Evolutionary conservation across 768 basidiomycete genomes (phyloP).

Genomic region (Boletus subparvulus): DNA sequence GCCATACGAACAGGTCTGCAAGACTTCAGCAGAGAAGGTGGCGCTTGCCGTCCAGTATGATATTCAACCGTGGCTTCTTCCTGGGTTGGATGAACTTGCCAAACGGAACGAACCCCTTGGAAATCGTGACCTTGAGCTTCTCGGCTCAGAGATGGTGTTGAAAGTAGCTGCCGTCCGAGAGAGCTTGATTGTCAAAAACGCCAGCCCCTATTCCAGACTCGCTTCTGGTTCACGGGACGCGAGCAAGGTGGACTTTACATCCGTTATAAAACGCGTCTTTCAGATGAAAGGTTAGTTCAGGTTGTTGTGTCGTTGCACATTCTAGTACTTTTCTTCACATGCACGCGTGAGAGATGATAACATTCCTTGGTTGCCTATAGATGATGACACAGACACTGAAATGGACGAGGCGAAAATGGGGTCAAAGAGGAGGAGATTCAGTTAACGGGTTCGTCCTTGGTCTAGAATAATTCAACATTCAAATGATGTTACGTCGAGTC

Average conservation of each 20-base stretch:
- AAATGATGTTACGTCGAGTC: conserved; percentile 1
- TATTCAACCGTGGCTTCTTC: conserved; percentile 35
- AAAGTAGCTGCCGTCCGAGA: conserved; percentile 25
- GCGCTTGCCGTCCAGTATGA: conserved; percentile 30
- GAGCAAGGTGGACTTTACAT: conserved; percentile 13
- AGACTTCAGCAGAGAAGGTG: conserved; percentile 28
- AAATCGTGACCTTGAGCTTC: conserved; percentile 9
- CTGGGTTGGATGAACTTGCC: conserved; percentile 26
- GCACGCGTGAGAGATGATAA: not conserved
- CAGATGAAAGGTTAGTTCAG: conserved; percentile 4
- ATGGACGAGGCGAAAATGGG: too few relatives aligned
- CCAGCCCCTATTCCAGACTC: fast-evolving
- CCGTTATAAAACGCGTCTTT: conserved; percentile 10
- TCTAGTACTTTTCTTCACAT: not conserved
- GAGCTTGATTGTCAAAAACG: conserved; percentile 1
- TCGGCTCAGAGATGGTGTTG: conserved; percentile 17
- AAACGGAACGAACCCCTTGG: conserved; percentile 18
- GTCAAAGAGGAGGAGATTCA: too few relatives aligned
- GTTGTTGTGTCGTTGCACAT: not conserved
- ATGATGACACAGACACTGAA: not conserved
- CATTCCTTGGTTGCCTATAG: not conserved
- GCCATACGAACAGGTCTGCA: conserved; percentile 9
- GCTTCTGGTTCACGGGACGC: not conserved
- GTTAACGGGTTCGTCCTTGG: not conserved
- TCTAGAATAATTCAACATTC: not conserved